These are phyloP conservation scores for Monosporozyma siamensis DNA, from an alignment of 805 yeast genomes.

Conservation along the genomic window DNA sequence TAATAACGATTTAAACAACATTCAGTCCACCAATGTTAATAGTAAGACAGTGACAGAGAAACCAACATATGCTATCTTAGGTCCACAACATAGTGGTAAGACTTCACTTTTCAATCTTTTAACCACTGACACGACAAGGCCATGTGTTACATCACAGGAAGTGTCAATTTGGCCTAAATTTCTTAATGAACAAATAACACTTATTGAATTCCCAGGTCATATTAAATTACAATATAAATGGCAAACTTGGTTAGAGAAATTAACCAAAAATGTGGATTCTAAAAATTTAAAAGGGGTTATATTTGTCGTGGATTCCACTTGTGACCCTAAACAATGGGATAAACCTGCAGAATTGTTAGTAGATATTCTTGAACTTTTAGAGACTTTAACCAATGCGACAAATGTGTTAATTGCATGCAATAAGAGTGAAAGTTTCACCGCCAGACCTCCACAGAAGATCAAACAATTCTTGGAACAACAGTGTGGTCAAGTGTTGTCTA, in stretches of 20 bases:
- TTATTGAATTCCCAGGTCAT: constrained; percentile 88
- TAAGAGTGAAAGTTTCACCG: constrained; percentile 76
- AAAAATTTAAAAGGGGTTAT: constrained; percentile 54
- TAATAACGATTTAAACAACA: neutral
- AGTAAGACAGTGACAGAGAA: neutral
- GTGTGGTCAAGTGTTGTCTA: constrained; percentile 43
- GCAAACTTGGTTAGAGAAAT: constrained; percentile 31
- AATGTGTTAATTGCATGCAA: constrained; percentile 67
- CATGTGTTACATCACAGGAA: constrained; percentile 45
- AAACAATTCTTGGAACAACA: constrained; percentile 52
- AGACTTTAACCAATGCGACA: constrained; percentile 21
- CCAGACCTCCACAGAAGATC: constrained; percentile 60
- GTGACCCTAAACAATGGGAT: constrained; percentile 39
- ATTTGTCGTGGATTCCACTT: constrained; percentile 69
- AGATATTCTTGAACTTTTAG: constrained; percentile 53
- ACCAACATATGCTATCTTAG: constrained; percentile 40
- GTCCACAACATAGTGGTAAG: constrained; percentile 59
- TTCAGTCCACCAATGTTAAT: neutral
- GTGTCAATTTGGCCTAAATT: neutral
- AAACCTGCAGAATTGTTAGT: constrained; percentile 51
- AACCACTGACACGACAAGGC: constrained; percentile 22
- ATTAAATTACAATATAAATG: constrained; percentile 51
- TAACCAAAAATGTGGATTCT: constrained; percentile 32
- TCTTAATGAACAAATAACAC: neutral
- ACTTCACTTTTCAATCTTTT: constrained; percentile 41